Evolutionary conservation across 306 rosid genomes (phyloP), one percentile per base, ranked within the genome.

Genomic region (Vachellia collinsii): DNA sequence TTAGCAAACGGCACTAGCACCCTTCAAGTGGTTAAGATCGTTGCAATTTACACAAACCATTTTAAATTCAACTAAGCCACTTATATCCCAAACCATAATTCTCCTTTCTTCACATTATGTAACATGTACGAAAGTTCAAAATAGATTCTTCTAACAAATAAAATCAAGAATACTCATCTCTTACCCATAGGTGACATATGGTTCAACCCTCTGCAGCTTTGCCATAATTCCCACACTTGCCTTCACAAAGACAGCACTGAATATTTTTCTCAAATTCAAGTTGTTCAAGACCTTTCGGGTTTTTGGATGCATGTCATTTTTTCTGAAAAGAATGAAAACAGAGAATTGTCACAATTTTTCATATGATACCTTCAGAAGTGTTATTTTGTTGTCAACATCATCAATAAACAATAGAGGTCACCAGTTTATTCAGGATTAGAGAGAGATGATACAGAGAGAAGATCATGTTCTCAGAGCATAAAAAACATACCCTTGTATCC

Each of bases 181-280:
- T 20, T 88, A 94, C 97, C 99, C 99, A 50, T 92, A 94, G 72
- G 97, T 91, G 42, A 94, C 93, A 82, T 79, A 94, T 5, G 99
- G 99, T 87, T 94, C 97, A 74, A 93, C 92, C 77, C 71, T 91
- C 65, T 77, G 91, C 75, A 94, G 83, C 83, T 90, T 91, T 74
- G 87, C 95, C 81, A 91, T 25, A 5, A 83, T 48, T 46, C 81
- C 86, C 17, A 88, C 91, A 56, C 77, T 90, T n/a, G 88, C 91
- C 86, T 86, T 93, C 53, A 89, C 81, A 77, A 94, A 89, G 38
- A 94, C 93, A 68, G 92, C 97, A 25, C 84, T 80, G 84, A 90
- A 94, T 34, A 88, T 43, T 74, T 75, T 90, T 84, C 91, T 87
- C 88, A 94, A 81, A 46, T 87, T 88, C 68, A 94, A 78, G 72